Conservation (phyloP, 1,139 yeast genomes). For the Saccharomyces pastorianus region DNA sequence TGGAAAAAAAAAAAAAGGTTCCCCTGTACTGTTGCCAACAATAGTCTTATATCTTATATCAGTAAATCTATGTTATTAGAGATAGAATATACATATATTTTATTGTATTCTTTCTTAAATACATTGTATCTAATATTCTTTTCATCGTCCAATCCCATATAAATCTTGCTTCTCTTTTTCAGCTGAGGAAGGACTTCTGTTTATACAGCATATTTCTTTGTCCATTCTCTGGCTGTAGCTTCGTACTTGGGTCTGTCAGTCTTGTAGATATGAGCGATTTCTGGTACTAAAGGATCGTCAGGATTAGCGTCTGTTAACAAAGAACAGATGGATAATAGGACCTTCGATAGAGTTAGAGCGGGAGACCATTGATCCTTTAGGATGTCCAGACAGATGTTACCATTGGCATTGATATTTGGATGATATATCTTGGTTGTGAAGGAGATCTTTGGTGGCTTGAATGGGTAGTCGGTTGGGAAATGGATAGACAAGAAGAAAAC, state of each 20-base stretch:
- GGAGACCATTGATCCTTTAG: constrained; percentile 63
- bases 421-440: constrained; percentile 87
- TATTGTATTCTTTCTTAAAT: background rate
- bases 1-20: background rate
- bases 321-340: constrained; percentile 79
- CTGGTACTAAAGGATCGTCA: constrained; percentile 97
- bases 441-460: constrained; percentile 87
- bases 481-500: constrained; percentile 85
- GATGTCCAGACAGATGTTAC: constrained; percentile 45
- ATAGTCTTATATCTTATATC: background rate
- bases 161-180: background rate
- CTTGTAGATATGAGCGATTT: constrained; percentile 93
- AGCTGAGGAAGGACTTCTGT: background rate
- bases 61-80: background rate
- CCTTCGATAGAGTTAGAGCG: constrained; percentile 75
- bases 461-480: constrained; percentile 92
- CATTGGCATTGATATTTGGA: constrained; percentile 84
- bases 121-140: background rate
- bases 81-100: background rate
- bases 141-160: background rate
- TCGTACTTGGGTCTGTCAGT: constrained; percentile 91
- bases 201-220: constrained; percentile 92
- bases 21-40: background rate
- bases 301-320: constrained; percentile 95
- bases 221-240: constrained; percentile 98